Evolutionary conservation across 495 filamentous ascomycete genomes (phyloP).

Genomic region (Aspergillus sparsus): DNA sequence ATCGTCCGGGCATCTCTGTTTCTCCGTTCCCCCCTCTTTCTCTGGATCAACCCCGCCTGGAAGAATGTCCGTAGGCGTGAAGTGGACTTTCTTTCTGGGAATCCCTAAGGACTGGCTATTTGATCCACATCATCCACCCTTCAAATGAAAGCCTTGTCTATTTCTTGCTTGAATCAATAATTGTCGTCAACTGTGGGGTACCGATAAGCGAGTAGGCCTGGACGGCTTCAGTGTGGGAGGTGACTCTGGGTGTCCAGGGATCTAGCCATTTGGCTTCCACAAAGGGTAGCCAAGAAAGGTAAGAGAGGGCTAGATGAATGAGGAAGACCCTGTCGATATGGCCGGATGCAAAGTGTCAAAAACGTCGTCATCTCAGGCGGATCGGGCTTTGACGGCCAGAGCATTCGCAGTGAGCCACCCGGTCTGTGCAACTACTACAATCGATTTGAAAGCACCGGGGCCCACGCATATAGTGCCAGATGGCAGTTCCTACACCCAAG

Average conservation of each 20-base stretch:
- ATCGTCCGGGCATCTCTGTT: background rate
- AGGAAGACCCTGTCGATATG: conserved; percentile 13
- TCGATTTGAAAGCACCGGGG: conserved; percentile 43
- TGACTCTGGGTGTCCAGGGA: no score
- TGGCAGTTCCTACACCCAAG: conserved; percentile 34
- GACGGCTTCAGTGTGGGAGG: no score
- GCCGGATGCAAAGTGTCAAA: conserved; percentile 16
- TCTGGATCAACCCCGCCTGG: background rate
- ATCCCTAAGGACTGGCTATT: no score
- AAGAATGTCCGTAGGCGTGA: background rate
- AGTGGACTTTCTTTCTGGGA: no score
- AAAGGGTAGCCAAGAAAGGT: no score
- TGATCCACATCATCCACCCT: no score
- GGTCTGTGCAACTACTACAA: conserved; percentile 43
- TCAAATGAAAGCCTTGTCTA: no score
- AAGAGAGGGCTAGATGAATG: background rate
- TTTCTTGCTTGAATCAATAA: no score
- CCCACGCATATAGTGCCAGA: conserved; percentile 33
- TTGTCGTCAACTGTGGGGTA: no score
- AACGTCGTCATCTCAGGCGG: conserved; percentile 58
- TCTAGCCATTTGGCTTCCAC: no score
- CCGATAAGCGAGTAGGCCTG: no score
- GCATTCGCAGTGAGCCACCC: conserved; percentile 46
- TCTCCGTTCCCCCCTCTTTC: background rate
- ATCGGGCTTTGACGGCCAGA: conserved; percentile 49